Evolutionary conservation across 169 alveolate genomes (phyloP).

Genomic region (Perkinsus marinus): DNA sequence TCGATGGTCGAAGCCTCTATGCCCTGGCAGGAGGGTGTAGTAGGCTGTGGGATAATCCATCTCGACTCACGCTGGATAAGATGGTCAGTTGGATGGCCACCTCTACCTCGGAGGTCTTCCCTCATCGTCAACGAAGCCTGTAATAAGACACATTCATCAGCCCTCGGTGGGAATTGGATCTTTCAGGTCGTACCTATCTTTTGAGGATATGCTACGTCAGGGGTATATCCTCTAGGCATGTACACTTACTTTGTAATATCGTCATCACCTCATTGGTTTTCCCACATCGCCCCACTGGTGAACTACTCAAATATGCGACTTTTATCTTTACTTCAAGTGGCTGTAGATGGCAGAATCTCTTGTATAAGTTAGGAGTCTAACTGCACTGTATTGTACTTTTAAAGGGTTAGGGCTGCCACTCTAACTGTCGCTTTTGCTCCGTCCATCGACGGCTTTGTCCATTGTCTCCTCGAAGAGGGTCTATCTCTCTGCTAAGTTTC

Average conservation of each 20-base stretch:
- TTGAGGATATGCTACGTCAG: background rate
- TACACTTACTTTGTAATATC: background rate
- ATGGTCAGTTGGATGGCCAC: background rate
- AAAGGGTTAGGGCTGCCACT: no score
- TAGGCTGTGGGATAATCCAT: background rate
- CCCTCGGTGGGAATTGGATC: background rate
- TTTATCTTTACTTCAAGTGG: no score
- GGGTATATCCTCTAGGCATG: background rate
- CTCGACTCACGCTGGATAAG: background rate
- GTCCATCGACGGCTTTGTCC: no score
- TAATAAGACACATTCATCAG: background rate
- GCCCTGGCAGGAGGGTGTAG: background rate
- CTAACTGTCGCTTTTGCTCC: no score
- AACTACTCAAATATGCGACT: no score
- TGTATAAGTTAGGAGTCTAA: no score
- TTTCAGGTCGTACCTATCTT: background rate
- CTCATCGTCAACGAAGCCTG: background rate
- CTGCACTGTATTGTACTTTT: no score
- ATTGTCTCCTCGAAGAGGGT: no score
- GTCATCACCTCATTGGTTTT: background rate
- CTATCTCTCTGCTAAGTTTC: no score
- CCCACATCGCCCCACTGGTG: no score
- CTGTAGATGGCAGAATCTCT: no score
- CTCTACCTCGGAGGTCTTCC: background rate
- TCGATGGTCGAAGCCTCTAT: background rate